Conservation (phyloP, 2,329 filamentous ascomycete species). For the Xylaria sp. region DNA sequence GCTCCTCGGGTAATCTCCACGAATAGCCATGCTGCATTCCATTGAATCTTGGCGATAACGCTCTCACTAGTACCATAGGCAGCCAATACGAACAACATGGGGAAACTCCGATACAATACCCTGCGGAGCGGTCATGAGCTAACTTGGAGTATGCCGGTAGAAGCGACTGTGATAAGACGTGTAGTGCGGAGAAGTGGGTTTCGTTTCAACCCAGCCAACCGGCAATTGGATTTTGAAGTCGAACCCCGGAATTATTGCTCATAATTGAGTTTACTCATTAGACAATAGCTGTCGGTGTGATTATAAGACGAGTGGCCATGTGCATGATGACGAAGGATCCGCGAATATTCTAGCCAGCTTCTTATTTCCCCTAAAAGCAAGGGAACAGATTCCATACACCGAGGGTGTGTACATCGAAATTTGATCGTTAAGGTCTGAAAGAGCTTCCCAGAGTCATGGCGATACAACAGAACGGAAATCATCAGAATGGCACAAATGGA, state of each 20-base stretch:
- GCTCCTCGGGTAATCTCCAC: constrained; percentile 21
- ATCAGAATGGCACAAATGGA: constrained; percentile 29
- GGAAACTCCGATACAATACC: constrained; percentile 1
- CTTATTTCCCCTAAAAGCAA: background rate
- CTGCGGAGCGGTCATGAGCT: background rate
- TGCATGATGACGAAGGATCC: background rate
- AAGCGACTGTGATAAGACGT: constrained; percentile 7
- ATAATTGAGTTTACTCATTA: background rate
- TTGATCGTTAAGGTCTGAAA: background rate
- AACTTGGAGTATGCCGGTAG: constrained; percentile 19
- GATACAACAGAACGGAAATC: constrained; percentile 7
- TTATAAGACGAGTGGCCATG: constrained; percentile 7
- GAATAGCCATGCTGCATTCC: constrained; percentile 5
- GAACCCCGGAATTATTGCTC: background rate
- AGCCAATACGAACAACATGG: background rate
- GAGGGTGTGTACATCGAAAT: background rate
- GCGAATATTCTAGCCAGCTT: background rate
- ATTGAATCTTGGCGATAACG: background rate
- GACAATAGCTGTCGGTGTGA: background rate
- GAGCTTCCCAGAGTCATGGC: constrained; percentile 11
- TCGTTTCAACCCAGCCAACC: constrained; percentile 9
- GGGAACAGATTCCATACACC: background rate
- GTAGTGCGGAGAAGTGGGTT: constrained; percentile 27
- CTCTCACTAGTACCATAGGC: background rate
- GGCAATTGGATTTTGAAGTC: constrained; percentile 29